phyloP scores from a whole-genome alignment of 148 eudicot genomes.

The Pouteria glomerata region DNA sequence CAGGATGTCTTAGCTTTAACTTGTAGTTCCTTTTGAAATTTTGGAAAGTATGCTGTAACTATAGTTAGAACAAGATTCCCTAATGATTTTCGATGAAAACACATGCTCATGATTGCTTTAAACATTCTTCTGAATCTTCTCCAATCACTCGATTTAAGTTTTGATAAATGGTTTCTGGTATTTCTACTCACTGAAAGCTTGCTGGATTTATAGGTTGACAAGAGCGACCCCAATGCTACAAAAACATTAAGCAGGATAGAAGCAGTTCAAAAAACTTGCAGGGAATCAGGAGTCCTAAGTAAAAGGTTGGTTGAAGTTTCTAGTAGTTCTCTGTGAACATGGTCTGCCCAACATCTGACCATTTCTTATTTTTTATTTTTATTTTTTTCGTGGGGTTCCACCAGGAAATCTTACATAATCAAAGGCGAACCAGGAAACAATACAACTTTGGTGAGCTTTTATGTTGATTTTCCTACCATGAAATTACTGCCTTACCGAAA shows the following conservation, averaged over 20 bases:
- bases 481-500: slow-evolving; percentile 2
- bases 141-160: too few species aligned
- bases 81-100: too few species aligned
- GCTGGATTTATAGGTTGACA: slow-evolving; percentile 48
- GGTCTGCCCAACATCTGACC: background rate
- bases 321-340: background rate
- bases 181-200: background rate
- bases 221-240: slow-evolving; percentile 66
- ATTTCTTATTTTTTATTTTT: too few species aligned
- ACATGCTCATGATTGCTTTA: too few species aligned
- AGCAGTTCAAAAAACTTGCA: slow-evolving; percentile 60
- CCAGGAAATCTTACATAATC: slow-evolving; percentile 59
- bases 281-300: slow-evolving; percentile 59
- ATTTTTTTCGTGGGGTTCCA: too few species aligned
- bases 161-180: too few species aligned
- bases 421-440: slow-evolving; percentile 32
- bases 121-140: too few species aligned
- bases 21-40: too few species aligned
- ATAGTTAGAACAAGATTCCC: too few species aligned
- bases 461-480: background rate
- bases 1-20: too few species aligned
- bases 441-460: slow-evolving; percentile 43
- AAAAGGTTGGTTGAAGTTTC: slow-evolving; percentile 40
- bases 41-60: too few species aligned
- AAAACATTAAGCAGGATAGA: slow-evolving; percentile 66